Percentiles rank a stretch among this genome's conserved stretches.
These are phyloP conservation scores for Mycena citricolor DNA, from an alignment of 1,284 basidiomycete species.

Conservation along the genomic window DNA sequence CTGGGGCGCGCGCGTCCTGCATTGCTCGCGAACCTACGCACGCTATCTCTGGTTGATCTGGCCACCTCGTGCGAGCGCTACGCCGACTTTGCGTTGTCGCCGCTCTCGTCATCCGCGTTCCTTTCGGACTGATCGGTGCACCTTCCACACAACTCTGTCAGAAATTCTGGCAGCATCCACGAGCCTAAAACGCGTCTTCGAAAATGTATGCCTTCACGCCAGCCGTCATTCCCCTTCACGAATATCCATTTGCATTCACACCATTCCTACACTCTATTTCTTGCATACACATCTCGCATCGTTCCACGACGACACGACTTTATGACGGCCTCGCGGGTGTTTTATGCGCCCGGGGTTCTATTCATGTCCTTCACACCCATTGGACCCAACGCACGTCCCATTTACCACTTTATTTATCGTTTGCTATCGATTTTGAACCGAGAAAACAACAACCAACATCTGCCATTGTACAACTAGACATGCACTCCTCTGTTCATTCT, in stretches of 20 bases:
- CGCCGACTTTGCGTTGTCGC: conserved; percentile 51
- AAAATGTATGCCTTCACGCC: conserved; percentile 15
- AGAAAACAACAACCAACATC: conserved; percentile 5
- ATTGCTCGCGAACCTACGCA: conserved; percentile 27
- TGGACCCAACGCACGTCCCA: conserved; percentile 28
- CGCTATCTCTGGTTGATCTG: conserved; percentile 39
- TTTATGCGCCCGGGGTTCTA: conserved; percentile 25
- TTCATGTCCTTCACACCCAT: conserved; percentile 24
- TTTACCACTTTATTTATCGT: conserved; percentile 24
- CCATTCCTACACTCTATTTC: conserved; percentile 24
- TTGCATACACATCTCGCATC: conserved; percentile 31
- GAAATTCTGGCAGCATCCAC: conserved; percentile 11
- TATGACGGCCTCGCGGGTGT: too few species aligned
- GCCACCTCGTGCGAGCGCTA: conserved; percentile 38
- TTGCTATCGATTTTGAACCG: conserved; percentile 20
- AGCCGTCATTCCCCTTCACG: conserved; percentile 17
- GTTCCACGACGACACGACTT: conserved; percentile 33
- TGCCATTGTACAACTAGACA: conserved; percentile 56
- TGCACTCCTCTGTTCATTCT: conserved; percentile 38
- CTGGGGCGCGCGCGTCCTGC: conserved; percentile 23
- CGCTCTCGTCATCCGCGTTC: conserved; percentile 40
- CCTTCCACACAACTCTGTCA: too few species aligned
- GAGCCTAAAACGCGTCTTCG: conserved; percentile 15
- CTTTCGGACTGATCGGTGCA: conserved; percentile 24
- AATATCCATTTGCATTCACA: conserved; percentile 12